Base-by-base conservation (phyloP, 768 basidiomycete genomes). In the Leucocoprinus leucothites region DNA sequence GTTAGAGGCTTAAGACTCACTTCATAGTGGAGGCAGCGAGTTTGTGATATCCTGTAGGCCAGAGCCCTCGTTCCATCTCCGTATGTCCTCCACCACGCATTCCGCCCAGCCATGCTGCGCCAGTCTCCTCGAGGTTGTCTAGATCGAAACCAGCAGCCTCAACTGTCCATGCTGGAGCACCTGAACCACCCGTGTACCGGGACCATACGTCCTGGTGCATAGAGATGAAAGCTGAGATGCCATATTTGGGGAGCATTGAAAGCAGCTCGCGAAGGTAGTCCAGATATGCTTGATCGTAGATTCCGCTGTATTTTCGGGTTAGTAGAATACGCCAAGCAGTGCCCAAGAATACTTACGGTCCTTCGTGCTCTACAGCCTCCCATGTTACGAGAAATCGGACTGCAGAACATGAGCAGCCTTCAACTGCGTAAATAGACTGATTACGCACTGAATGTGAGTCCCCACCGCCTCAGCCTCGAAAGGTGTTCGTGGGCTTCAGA, bases 151-250 rank as follows among this genome's bases (percentile, higher is more conserved):
- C 97, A 7, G 85, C 87, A 9, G 81, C 69, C 57, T 92, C 87
- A 1, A 98, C 74, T 1, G 94, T 97, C 96, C 97, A 99, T 3
- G 91, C 93, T 1, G 97, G 97, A 0, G 96, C 95, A 1, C 97
- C 96, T 1, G 93, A 96, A 42, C 96, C 96, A 7, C 96, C 96
- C 2, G 86, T 85, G 63, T 94, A 95, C 3, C 96, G 84, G 0
- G 94, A 96, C 91, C 93, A 98, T 28, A 98, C 93, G 66, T 98
- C 94, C 68, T 96, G 96, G 66, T 98, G 96, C 53, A 96, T 66
- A 9, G 84, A 85, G 16, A 95, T 79, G 61, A 91, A 91, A 2
- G 87, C 87, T 2, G 77, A 74, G 28, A 94, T 67, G 13, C 88
- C 87, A 57, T 87, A 93, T 57, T 84, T 66, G 0, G 91, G 87